Conservation (phyloP, 495 filamentous ascomycete species). For the Pseudevernia furfuracea region DNA sequence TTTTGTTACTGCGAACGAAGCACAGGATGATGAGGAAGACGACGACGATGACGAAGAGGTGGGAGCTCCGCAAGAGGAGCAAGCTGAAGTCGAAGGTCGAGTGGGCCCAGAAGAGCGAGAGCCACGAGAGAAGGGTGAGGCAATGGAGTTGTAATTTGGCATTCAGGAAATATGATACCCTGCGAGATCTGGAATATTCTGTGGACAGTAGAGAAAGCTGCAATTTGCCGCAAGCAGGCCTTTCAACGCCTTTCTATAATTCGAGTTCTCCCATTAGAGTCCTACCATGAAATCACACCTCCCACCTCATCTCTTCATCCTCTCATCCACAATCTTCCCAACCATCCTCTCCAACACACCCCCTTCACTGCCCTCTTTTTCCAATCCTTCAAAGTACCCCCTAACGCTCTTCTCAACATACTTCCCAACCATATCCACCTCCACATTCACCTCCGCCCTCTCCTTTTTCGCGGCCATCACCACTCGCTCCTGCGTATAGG, state of each 20-base stretch:
- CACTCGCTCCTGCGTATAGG: conserved; percentile 93
- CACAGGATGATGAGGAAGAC: conserved; percentile 19
- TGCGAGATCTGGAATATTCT: not conserved
- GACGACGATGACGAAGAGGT: conserved; percentile 6
- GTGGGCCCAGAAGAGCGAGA: not conserved
- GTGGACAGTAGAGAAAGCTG: not conserved
- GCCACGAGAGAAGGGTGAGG: not conserved
- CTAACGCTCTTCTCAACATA: conserved; percentile 91
- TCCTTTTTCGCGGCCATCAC: conserved; percentile 71
- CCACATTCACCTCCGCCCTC: conserved; percentile 90
- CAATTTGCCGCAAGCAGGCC: not conserved
- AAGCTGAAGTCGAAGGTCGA: not conserved
- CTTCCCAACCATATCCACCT: conserved; percentile 98
- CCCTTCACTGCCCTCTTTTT: conserved; percentile 35
- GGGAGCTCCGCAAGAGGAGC: not conserved
- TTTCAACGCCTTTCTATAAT: not conserved
- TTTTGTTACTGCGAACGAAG: conserved; percentile 6
- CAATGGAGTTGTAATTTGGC: not conserved
- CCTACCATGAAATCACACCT: not conserved
- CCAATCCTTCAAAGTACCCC: conserved; percentile 47
- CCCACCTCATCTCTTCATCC: conserved; percentile 38
- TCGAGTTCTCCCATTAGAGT: no score
- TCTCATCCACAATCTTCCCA: conserved; percentile 65
- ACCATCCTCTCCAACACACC: conserved; percentile 81
- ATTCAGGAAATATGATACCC: not conserved